Conservation (phyloP, 1,284 basidiomycete genomes). For the Porogramme epimiltina region DNA sequence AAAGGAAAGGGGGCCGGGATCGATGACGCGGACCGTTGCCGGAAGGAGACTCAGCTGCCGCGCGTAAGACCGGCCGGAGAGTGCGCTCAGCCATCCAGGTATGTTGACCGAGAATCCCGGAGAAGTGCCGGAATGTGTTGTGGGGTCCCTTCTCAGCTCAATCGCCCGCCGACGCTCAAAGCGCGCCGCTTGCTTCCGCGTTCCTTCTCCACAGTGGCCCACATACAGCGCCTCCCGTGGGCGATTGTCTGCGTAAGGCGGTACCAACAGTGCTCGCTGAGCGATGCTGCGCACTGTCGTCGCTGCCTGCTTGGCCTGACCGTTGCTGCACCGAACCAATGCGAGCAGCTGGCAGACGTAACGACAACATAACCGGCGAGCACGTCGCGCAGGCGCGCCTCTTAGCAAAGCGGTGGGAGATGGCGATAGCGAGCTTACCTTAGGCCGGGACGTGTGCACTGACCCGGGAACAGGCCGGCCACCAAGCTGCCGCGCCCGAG, state of each 20-base stretch:
- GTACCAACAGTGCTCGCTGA: too few relatives aligned
- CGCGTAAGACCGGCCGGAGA: neutral
- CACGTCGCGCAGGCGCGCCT: constrained; percentile 10
- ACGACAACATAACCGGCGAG: constrained; percentile 10
- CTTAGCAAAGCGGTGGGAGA: constrained; percentile 4
- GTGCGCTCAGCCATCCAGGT: neutral
- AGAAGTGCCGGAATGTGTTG: neutral
- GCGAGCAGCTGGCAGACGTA: neutral
- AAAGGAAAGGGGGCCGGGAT: neutral
- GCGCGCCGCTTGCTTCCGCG: too few relatives aligned
- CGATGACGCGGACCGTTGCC: too few relatives aligned
- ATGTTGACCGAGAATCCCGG: neutral
- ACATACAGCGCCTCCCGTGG: too few relatives aligned
- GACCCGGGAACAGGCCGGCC: constrained; percentile 7
- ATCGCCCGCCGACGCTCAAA: too few relatives aligned
- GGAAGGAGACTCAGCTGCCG: too few relatives aligned
- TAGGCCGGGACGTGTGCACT: constrained; percentile 6
- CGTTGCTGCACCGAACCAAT: too few relatives aligned
- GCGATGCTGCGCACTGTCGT: too few relatives aligned
- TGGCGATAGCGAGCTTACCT: constrained; percentile 10
- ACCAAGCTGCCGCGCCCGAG: neutral
- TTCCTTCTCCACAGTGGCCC: too few relatives aligned
- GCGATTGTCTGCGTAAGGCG: too few relatives aligned
- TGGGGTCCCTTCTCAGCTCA: too few relatives aligned
- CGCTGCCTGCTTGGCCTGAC: too few relatives aligned